phyloP scores from a whole-genome alignment of 2,329 filamentous ascomycete species.

The Venturia nashicola region DNA sequence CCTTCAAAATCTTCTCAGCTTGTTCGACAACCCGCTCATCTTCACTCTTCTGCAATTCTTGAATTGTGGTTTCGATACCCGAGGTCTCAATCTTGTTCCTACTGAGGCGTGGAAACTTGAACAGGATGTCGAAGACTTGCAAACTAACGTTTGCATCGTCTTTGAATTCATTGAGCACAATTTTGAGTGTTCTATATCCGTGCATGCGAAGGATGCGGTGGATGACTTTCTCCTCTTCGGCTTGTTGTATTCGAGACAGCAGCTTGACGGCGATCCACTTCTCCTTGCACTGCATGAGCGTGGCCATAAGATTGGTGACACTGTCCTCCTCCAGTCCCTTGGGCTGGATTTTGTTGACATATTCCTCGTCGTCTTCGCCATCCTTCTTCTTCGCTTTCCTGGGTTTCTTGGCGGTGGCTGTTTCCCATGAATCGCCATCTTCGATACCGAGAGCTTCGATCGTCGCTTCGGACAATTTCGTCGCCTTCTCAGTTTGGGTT shows the following conservation, averaged over 20 bases:
- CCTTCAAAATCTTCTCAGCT: constrained; percentile 59
- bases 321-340: constrained; percentile 69
- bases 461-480: constrained; percentile 76
- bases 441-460: constrained; percentile 96
- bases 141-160: constrained; percentile 84
- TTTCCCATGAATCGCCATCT: constrained; percentile 85
- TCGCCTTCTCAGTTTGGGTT: constrained; percentile 91
- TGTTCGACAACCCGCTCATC: constrained; percentile 65
- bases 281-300: constrained; percentile 94
- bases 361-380: constrained; percentile 87
- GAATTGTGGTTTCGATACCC: constrained; percentile 76
- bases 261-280: constrained; percentile 99
- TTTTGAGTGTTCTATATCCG: constrained; percentile 89
- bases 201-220: constrained; percentile 92
- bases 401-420: constrained; percentile 74
- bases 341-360: constrained; percentile 77
- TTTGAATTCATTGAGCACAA: constrained; percentile 69
- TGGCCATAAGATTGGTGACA: constrained; percentile 90
- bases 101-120: constrained; percentile 79
- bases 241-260: constrained; percentile 74
- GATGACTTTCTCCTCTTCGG: constrained; percentile 74
- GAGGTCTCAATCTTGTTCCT: constrained; percentile 96
- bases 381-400: constrained; percentile 68
- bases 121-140: constrained; percentile 80
- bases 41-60: constrained; percentile 52